A percentile compares a stretch with the other conserved stretches of the same genome.
Conservation (phyloP, 192 early-diverging fungal genomes). For the Chytriomyces hyalinus region DNA sequence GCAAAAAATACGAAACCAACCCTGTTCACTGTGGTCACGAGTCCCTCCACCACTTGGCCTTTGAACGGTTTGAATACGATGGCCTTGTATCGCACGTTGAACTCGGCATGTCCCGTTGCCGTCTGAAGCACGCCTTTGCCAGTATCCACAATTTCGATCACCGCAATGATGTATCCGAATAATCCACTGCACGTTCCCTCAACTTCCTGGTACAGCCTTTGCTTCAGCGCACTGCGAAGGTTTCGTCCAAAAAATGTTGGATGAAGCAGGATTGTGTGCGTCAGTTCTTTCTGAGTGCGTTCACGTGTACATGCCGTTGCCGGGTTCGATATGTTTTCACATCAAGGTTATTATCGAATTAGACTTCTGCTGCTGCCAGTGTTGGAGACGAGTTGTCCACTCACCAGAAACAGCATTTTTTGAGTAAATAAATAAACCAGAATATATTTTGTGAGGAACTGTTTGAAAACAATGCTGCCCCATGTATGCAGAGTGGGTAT, state of each 20-base stretch:
- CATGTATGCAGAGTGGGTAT: too few species aligned
- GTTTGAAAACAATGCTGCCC: too few species aligned
- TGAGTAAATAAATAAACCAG: too few species aligned
- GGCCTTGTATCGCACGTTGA: constrained; percentile 86
- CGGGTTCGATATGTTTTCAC: too few species aligned
- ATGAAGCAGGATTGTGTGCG: constrained; percentile 86
- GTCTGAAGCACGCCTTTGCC: constrained; percentile 78
- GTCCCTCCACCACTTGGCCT: constrained; percentile 93
- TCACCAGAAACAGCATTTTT: too few species aligned
- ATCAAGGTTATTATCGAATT: too few species aligned
- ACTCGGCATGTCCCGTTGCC: constrained; percentile 89
- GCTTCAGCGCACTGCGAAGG: constrained; percentile 74
- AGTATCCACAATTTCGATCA: constrained; percentile 79
- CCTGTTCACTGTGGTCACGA: constrained; percentile 85
- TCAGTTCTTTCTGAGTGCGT: constrained; percentile 72
- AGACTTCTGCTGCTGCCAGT: too few species aligned
- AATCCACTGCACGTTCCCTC: constrained; percentile 93
- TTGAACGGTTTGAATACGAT: constrained; percentile 98
- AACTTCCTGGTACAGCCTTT: constrained; percentile 90
- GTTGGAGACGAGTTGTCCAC: too few species aligned
- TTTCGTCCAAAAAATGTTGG: constrained; percentile 84
- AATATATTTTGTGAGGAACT: too few species aligned
- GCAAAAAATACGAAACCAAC: constrained; percentile 42
- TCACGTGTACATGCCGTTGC: too few species aligned
- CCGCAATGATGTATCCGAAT: constrained; percentile 88